Evolutionary conservation across 2,329 filamentous ascomycete genomes (phyloP), one percentile per base, ranked within the genome.

Genomic region (Endoconidiophora laricicola): DNA sequence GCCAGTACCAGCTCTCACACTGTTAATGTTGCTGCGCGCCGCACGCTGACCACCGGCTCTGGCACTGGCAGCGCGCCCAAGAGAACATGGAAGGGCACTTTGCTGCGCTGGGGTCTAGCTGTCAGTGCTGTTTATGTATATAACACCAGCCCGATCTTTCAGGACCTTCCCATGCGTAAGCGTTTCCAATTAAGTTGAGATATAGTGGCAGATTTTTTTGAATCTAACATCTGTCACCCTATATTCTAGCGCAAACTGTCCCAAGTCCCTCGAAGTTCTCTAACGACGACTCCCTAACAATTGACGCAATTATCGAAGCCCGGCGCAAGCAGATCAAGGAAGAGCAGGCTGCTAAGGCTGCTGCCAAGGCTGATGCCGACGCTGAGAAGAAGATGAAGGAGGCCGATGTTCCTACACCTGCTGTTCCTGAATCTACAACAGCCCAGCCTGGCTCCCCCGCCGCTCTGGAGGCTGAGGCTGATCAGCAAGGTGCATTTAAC

Each of bases 401-500:
- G 22, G 23, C 44, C 40, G 45, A 48, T n/a, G 22, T 33, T 36
- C 40, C 57, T 20, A 40, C 46, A 14, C 55, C 57, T 5, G 52
- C 55, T n/a, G 52, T 54, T 5, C 52, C 48, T 12, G 24, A 22
- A 12, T 20, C 20, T 12, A 48, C 39, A 6, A 49, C 20, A 5
- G 36, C 20, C 57, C 54, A 23, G 48, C 60, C 54, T 4, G 62
- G 63, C 24, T 69, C 72, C 2, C 68, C 71, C 5, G 69, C 68
- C 52, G 71, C 65, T 0, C 68, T 91, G 12, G 83, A 94, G 64
- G 78, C 86, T 54, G 87, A 95, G 65, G 87, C 86, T 4, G 76
- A 70, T 54, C 80, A 90, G 62, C 80, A 96, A 66, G 91, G 86
- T 50, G 91, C 91, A 1, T 98, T 96, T 70, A 94, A 98, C 66